These are phyloP conservation scores for Earliella scabrosa DNA, from an alignment of 1,284 basidiomycete species.

Conservation along the genomic window DNA sequence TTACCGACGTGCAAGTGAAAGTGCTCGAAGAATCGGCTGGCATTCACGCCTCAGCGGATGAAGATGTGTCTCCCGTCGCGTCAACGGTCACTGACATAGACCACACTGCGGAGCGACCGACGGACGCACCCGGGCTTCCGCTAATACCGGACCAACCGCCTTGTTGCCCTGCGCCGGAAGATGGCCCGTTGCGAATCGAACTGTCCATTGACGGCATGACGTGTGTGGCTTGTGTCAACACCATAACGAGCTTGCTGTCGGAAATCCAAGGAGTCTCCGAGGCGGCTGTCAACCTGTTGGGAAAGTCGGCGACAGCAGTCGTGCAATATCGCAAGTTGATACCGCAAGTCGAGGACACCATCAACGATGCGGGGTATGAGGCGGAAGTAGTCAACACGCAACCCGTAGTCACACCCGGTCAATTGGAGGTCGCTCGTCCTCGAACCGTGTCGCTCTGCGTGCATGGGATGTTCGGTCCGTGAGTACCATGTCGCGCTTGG, in stretches of 20 bases:
- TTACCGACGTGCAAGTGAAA: conserved; percentile 42
- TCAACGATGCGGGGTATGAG: conserved; percentile 53
- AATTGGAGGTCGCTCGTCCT: conserved; percentile 41
- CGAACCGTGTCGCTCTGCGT: conserved; percentile 62
- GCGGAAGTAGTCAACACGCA: conserved; percentile 41
- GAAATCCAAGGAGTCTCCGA: conserved; percentile 41
- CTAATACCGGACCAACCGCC: conserved; percentile 46
- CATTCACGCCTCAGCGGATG: conserved; percentile 30
- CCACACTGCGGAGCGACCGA: conserved; percentile 47
- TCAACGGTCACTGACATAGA: conserved; percentile 49
- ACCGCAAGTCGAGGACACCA: conserved; percentile 36
- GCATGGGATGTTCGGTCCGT: conserved; percentile 75
- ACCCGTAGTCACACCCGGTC: conserved; percentile 40
- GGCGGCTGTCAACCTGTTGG: conserved; percentile 44
- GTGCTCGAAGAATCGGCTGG: conserved; percentile 46
- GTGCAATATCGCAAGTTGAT: conserved; percentile 32
- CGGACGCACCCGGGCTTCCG: conserved; percentile 52
- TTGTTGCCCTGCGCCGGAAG: conserved; percentile 47
- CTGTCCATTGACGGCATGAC: conserved; percentile 52
- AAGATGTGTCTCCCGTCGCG: conserved; percentile 33
- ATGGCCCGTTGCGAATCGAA: conserved; percentile 35
- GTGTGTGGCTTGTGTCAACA: conserved; percentile 44
- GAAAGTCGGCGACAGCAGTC: conserved; percentile 43
- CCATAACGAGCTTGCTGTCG: conserved; percentile 39
- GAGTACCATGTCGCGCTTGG: conserved; percentile 35